These are phyloP conservation scores for Gossypium laxum DNA, from an alignment of 441 rosid species.

Conservation along the genomic window DNA sequence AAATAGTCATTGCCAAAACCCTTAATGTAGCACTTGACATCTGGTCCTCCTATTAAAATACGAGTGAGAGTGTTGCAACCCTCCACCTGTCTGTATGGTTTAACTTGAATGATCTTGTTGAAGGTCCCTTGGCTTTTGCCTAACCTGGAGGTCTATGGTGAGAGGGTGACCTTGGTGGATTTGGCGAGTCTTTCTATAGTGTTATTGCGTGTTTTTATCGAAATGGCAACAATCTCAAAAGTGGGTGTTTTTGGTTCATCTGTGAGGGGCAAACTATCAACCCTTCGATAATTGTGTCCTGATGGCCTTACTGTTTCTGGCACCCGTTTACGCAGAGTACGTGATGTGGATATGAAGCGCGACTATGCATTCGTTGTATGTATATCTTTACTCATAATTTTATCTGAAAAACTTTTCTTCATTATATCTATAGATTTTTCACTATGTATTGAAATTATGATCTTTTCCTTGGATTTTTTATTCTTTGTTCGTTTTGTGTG, in stretches of 20 bases:
- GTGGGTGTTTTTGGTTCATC: slow-evolving; percentile 61
- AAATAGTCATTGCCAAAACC: slow-evolving; percentile 20
- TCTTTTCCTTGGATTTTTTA: background rate
- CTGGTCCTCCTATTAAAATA: slow-evolving; percentile 16
- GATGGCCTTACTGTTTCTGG: slow-evolving; percentile 79
- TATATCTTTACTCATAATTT: slow-evolving; percentile 15
- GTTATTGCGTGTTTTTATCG: slow-evolving; percentile 40
- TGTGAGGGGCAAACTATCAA: slow-evolving; percentile 47
- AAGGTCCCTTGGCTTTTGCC: slow-evolving; percentile 64
- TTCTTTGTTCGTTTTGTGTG: background rate
- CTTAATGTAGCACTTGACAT: slow-evolving; percentile 19
- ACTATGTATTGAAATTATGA: slow-evolving; percentile 18
- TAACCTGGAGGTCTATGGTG: slow-evolving; percentile 71
- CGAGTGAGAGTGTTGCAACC: slow-evolving; percentile 26
- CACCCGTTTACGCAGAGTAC: slow-evolving; percentile 70
- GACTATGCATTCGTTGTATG: slow-evolving; percentile 73
- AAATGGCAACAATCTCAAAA: slow-evolving; percentile 50
- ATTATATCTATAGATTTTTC: background rate
- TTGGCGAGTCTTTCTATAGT: slow-evolving; percentile 53
- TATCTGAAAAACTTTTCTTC: background rate
- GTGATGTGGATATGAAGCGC: slow-evolving; percentile 80
- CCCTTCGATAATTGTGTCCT: slow-evolving; percentile 44
- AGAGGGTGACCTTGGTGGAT: slow-evolving; percentile 64
- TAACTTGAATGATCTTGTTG: slow-evolving; percentile 57
- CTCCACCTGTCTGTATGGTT: slow-evolving; percentile 35